Evolutionary conservation across 306 rosid species (phyloP).

Genomic region (Quercus bicolor): DNA sequence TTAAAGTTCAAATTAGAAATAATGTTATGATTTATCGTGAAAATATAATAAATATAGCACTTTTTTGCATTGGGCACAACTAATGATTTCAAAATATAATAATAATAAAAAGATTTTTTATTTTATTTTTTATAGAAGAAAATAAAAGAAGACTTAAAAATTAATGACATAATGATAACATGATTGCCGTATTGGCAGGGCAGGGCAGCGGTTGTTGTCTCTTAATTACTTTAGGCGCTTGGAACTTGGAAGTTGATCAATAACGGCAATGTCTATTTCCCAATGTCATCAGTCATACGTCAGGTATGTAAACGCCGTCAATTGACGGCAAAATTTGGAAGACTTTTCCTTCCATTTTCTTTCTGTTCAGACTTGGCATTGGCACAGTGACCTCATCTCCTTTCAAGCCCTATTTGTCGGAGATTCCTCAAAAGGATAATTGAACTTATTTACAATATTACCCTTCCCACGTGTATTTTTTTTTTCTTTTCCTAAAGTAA

Average conservation of each 20-base stretch:
- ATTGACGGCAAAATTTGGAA: background rate
- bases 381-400: slow-evolving; percentile 9
- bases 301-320: background rate
- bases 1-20: too few relatives aligned
- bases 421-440: slow-evolving; percentile 9
- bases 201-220: background rate
- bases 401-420: slow-evolving; percentile 19
- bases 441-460: background rate
- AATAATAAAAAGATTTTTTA: too few relatives aligned
- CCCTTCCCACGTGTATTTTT: slow-evolving; percentile 9
- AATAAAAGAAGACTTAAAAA: too few relatives aligned
- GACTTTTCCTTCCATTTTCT: background rate
- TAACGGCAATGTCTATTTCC: background rate
- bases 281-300: too few relatives aligned
- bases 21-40: too few relatives aligned
- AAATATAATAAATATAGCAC: too few relatives aligned
- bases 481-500: too few relatives aligned
- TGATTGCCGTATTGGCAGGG: background rate
- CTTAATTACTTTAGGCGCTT: too few relatives aligned
- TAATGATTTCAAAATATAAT: too few relatives aligned
- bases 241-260: background rate
- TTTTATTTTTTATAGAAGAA: too few relatives aligned
- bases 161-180: too few relatives aligned
- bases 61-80: too few relatives aligned
- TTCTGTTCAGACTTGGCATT: background rate